Conservation (phyloP, 495 filamentous ascomycete genomes). For the Neurospora sp. region DNA sequence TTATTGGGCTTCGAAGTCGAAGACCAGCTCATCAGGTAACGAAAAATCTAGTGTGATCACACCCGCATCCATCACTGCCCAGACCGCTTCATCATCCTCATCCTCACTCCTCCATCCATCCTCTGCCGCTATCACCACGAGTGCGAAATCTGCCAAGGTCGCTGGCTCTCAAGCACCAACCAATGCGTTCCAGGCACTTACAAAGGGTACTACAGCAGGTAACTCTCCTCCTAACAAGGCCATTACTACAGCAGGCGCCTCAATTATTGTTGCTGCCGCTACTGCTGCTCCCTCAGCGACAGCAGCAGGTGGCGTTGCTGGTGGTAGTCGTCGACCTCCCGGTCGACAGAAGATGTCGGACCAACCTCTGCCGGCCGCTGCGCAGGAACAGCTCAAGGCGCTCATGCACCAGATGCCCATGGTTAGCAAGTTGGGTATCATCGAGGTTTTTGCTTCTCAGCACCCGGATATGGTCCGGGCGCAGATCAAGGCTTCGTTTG, state of each 20-base stretch:
- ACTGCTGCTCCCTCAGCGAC: not conserved
- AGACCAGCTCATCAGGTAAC: constrained; percentile 9
- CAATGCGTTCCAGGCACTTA: constrained; percentile 18
- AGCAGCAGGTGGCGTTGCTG: not conserved
- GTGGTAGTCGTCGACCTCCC: not conserved
- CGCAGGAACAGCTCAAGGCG: constrained; percentile 17
- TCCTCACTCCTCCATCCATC: not conserved
- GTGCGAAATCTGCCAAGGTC: not conserved
- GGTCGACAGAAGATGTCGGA: constrained; percentile 11
- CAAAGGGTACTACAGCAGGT: not conserved
- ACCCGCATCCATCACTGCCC: not conserved
- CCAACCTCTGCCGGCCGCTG: constrained; percentile 8
- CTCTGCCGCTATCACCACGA: not conserved
- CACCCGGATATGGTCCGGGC: constrained; percentile 4
- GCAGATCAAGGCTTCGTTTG: constrained; percentile 21
- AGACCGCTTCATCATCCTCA: not conserved
- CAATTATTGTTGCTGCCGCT: not conserved
- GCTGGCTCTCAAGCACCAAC: constrained; percentile 1
- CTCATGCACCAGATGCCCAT: constrained; percentile 13
- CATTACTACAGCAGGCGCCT: not conserved
- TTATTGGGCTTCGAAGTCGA: constrained; percentile 57
- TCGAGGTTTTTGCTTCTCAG: constrained; percentile 17
- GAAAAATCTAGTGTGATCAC: constrained; percentile 4
- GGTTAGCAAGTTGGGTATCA: constrained; percentile 19
- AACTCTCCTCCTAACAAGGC: not conserved